Evolutionary conservation across 2,329 filamentous ascomycete species (phyloP).

Genomic region (Microdochium bolleyi): DNA sequence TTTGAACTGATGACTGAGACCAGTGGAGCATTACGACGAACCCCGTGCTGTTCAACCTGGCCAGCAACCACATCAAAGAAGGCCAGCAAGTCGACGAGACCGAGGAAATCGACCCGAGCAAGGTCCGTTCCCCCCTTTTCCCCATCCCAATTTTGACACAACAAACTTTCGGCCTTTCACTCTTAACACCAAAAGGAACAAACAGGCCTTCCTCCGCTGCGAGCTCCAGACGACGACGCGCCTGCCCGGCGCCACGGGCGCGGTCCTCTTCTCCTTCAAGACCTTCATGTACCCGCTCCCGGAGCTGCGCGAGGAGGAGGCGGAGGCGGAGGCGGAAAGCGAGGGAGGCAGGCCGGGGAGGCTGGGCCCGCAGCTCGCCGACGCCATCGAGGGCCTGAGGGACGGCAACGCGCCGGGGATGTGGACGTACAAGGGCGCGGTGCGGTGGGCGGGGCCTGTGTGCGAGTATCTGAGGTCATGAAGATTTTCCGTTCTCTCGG

Average conservation of each 20-base stretch:
- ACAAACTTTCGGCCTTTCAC: too few relatives aligned
- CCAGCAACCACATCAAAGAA: conserved; percentile 26
- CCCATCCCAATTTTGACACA: not conserved
- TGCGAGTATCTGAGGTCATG: not conserved
- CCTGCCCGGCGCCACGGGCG: conserved; percentile 31
- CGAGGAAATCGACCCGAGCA: conserved; percentile 27
- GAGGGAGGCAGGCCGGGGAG: not conserved
- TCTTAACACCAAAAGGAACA: not conserved
- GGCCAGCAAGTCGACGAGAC: conserved; percentile 23
- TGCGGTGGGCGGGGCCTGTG: conserved; percentile 12
- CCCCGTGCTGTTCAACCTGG: conserved; percentile 28
- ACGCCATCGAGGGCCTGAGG: conserved; percentile 44
- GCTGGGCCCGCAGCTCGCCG: conserved; percentile 35
- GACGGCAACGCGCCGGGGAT: conserved; percentile 44
- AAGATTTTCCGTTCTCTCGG: not conserved
- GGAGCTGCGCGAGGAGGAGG: conserved; percentile 39
- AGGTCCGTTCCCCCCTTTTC: conserved; percentile 14
- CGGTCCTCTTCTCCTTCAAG: conserved; percentile 48
- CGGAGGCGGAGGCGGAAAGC: too few relatives aligned
- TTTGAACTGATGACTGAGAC: too few relatives aligned
- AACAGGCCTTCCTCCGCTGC: conserved; percentile 29
- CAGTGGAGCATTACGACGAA: conserved; percentile 44
- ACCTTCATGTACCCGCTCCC: conserved; percentile 41
- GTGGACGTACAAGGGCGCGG: conserved; percentile 42
- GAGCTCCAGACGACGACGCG: conserved; percentile 45